Evolutionary conservation across 2,329 filamentous ascomycete species (phyloP).

Genomic region (Colletotrichum tropicale): DNA sequence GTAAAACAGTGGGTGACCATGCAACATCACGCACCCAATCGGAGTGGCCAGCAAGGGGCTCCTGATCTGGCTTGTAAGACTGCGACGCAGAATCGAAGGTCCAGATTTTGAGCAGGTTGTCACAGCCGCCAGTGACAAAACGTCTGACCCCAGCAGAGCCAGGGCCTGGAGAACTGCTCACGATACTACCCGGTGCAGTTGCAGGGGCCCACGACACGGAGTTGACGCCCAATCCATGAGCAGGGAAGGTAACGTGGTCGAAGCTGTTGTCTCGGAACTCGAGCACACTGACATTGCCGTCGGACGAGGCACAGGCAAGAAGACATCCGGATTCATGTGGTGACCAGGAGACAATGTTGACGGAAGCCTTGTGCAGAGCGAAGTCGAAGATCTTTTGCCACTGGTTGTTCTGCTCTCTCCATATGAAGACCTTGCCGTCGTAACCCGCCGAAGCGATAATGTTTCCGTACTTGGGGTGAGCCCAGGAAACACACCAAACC

Average conservation of each 20-base stretch:
- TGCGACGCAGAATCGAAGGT: constrained; percentile 71
- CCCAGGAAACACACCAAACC: constrained; percentile 98
- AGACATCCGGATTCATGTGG: constrained; percentile 95
- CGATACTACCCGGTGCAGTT: constrained; percentile 81
- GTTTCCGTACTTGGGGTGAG: constrained; percentile 97
- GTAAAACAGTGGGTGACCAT: constrained; percentile 93
- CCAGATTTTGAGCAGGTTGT: constrained; percentile 96
- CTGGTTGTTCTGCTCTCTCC: constrained; percentile 81
- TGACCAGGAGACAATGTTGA: constrained; percentile 98
- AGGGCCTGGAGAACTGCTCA: constrained; percentile 70
- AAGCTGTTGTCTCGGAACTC: constrained; percentile 97
- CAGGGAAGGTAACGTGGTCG: constrained; percentile 87
- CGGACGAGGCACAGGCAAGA: constrained; percentile 90
- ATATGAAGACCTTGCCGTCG: constrained; percentile 98
- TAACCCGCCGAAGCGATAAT: constrained; percentile 95
- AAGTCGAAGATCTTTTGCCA: constrained; percentile 94
- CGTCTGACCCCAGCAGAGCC: constrained; percentile 71
- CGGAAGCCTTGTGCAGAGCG: constrained; percentile 89
- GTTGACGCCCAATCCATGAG: constrained; percentile 94
- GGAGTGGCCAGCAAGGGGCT: constrained; percentile 77
- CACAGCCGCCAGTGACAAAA: constrained; percentile 93
- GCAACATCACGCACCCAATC: constrained; percentile 99
- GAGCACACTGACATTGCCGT: constrained; percentile 91
- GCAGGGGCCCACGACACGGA: constrained; percentile 94
- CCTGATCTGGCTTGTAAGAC: constrained; percentile 65